Conservation (phyloP, 192 early-diverging fungal genomes). For the Rhizophagus prolifer region DNA sequence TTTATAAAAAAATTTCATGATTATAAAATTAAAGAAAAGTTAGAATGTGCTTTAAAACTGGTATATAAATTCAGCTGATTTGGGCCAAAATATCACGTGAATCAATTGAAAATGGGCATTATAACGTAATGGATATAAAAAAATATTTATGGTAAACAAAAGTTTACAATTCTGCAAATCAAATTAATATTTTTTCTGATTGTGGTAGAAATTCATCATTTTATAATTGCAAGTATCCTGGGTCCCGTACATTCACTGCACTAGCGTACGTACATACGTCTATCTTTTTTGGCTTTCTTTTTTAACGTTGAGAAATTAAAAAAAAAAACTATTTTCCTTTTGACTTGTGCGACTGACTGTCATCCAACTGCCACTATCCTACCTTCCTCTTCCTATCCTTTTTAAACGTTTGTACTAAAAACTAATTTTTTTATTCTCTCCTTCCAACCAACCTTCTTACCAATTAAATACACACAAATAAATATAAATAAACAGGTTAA, state of each 20-base stretch:
- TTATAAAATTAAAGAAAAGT: too few relatives aligned
- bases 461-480: neutral
- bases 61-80: too few relatives aligned
- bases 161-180: neutral
- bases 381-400: neutral
- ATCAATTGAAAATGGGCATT: too few relatives aligned
- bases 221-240: neutral
- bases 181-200: neutral
- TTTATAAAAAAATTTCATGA: too few relatives aligned
- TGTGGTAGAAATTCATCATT: neutral
- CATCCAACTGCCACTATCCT: neutral
- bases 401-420: neutral
- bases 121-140: too few relatives aligned
- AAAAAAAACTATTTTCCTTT: neutral
- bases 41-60: too few relatives aligned
- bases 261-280: neutral
- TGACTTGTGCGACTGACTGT: neutral
- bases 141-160: too few relatives aligned
- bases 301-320: neutral
- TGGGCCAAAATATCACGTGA: too few relatives aligned
- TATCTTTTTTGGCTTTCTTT: neutral
- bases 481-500: neutral
- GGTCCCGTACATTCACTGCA: neutral
- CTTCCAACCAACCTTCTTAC: neutral
- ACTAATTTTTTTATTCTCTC: neutral